Evolutionary conservation across 176 grass and related monocot species (phyloP).

Genomic region (Panicum miliaceum): DNA sequence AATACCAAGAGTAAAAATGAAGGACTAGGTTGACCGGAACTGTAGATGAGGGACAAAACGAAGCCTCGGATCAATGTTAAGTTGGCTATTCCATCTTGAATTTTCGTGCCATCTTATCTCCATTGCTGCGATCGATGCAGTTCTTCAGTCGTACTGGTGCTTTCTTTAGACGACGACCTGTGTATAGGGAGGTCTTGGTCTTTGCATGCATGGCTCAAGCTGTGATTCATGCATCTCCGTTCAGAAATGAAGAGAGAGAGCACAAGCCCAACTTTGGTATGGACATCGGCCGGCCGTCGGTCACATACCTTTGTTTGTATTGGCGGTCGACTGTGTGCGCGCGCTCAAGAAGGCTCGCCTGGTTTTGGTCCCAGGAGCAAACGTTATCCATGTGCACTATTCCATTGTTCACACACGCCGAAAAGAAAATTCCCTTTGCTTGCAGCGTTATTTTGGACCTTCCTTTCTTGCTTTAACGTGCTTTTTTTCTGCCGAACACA

Average conservation of each 20-base stretch:
- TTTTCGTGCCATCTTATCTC: constrained; percentile 14
- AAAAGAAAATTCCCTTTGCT: background rate
- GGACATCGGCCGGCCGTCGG: background rate
- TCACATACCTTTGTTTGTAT: background rate
- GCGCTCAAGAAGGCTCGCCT: background rate
- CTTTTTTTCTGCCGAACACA: constrained; percentile 45
- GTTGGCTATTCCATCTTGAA: background rate
- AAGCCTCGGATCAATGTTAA: background rate
- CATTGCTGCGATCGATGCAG: constrained; percentile 10
- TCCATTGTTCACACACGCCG: background rate
- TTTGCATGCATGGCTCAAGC: constrained; percentile 10
- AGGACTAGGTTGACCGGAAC: too few species aligned
- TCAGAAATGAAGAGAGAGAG: background rate
- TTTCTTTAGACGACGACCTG: background rate
- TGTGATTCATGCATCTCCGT: background rate
- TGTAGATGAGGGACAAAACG: too few species aligned
- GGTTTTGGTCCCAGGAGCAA: constrained; percentile 32
- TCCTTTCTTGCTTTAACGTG: background rate
- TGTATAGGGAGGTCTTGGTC: too few species aligned
- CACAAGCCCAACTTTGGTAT: constrained; percentile 22
- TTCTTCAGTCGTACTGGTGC: background rate
- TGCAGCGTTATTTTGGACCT: background rate
- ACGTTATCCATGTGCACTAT: constrained; percentile 42
- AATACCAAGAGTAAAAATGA: too few species aligned
- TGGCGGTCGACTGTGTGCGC: background rate